These are phyloP conservation scores for Debaryomyces robertsiae DNA, from an alignment of 1,139 yeast genomes.

Conservation along the genomic window DNA sequence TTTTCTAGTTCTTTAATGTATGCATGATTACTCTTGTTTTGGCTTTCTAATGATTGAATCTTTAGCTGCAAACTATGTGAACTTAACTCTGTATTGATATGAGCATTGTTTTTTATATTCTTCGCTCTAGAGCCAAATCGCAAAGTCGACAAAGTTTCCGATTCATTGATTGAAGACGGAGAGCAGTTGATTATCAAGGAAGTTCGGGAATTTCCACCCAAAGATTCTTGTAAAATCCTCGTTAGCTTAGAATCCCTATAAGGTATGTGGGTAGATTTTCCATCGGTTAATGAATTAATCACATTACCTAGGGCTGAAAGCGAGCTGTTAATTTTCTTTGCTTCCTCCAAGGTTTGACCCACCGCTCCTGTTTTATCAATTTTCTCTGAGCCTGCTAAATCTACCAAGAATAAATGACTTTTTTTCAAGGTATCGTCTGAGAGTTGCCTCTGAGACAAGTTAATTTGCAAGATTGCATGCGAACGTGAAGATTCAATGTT, in stretches of 20 bases:
- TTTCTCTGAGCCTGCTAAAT: conserved; percentile 88
- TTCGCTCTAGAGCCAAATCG: conserved; percentile 84
- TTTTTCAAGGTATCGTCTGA: conserved; percentile 59
- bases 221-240: conserved; percentile 76
- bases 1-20: conserved; percentile 52
- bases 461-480: conserved; percentile 76
- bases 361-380: conserved; percentile 81
- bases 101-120: conserved; percentile 66
- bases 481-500: conserved; percentile 78
- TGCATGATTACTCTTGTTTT: conserved; percentile 45
- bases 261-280: conserved; percentile 66
- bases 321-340: conserved; percentile 80
- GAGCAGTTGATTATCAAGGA: conserved; percentile 80
- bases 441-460: conserved; percentile 60
- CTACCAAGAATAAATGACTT: conserved; percentile 76
- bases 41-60: conserved; percentile 49
- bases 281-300: conserved; percentile 75
- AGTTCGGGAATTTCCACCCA: conserved; percentile 88
- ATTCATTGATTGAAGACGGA: conserved; percentile 60
- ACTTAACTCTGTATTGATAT: conserved; percentile 69
- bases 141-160: conserved; percentile 75
- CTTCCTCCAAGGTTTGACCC: conserved; percentile 78
- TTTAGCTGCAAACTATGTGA: conserved; percentile 54
- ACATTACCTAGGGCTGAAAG: conserved; percentile 80
- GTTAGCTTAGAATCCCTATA: conserved; percentile 86